Base-by-base conservation (phyloP, 2,329 filamentous ascomycete genomes). In the Gnomoniopsis sp. region DNA sequence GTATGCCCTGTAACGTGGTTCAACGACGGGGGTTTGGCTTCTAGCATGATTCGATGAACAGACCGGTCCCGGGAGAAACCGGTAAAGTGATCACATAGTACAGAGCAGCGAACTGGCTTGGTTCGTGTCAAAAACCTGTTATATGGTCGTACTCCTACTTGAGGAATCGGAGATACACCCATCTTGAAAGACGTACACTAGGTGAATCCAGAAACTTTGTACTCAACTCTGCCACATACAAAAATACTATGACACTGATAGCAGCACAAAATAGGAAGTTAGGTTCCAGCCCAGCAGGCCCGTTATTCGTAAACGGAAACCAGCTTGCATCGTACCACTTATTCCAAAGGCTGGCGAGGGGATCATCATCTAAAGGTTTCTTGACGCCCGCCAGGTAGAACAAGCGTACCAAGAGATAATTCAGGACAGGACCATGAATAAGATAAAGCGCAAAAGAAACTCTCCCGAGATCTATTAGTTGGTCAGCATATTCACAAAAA, bases 361-460 rank as follows among this genome's bases (percentile, higher is more conserved):
- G 23, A 14, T 38, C 52, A 8, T 46, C 52, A 15, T 48, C 55
- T 22, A 47, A 23, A 19, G 23, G 3, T 19, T 41, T 53, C 23
- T 49, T 51, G 17, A 58, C 55, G 23, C 55, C 49, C 8, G 55
- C 26, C 15, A 58, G 33, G 15, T 44, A 58, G 2, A 48, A 58
- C 2, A 49, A 38, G 2, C 55, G 49, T 30, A 47, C 49, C 1
- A 49, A 58, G 41, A 58, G 43, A 26, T 53, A 49, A 2, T 2
- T 15, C 23, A 53, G 47, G 34, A 58, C 52, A 19, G 49, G 55
- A 1, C 50, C 56, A 44, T 53, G 56, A 11, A 52, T 41, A 12
- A 58, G 55, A 22, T 58, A 58, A 14, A 58, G 55, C 4, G 49
- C 36, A n/a, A 58, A 58, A 14, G 55, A 58, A 21, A 53, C n/a